Percentiles rank a stretch among this genome's conserved stretches.
These are phyloP conservation scores for Perkinsus chesapeaki DNA, from an alignment of 169 alveolate genomes.

Conservation along the genomic window DNA sequence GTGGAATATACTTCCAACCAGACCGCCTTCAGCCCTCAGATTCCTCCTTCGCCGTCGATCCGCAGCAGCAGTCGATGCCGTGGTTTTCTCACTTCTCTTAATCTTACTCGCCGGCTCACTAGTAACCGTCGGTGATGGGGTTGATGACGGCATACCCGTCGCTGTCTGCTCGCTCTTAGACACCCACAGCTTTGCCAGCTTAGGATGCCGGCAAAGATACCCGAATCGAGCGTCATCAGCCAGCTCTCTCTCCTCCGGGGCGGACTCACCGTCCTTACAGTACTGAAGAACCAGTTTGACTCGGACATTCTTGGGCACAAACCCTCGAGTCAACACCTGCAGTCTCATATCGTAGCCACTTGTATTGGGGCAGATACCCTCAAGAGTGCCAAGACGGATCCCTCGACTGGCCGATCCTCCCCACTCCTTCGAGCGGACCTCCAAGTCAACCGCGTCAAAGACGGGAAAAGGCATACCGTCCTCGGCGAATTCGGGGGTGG, in stretches of 20 bases:
- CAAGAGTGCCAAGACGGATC: background rate
- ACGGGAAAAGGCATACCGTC: background rate
- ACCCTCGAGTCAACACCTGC: background rate
- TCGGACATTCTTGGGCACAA: background rate
- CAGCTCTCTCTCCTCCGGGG: background rate
- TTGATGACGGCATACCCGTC: background rate
- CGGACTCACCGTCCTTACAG: background rate
- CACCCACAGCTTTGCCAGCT: background rate
- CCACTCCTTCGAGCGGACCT: constrained; percentile 2
- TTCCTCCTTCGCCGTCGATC: background rate
- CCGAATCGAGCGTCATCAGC: background rate
- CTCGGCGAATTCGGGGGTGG: background rate
- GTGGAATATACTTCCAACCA: background rate
- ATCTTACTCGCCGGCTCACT: background rate
- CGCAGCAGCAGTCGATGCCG: background rate
- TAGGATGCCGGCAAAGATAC: background rate
- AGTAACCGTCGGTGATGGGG: background rate
- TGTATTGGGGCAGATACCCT: background rate
- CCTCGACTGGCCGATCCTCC: background rate
- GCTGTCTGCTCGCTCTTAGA: background rate
- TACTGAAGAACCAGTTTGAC: background rate
- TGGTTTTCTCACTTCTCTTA: background rate
- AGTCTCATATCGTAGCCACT: background rate
- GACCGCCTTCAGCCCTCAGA: background rate
- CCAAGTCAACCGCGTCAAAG: background rate